Evolutionary conservation across 371 early-diverging fungal species (phyloP), one percentile per base, ranked within the genome.

Genomic region (Rhizomucor pusillus): DNA sequence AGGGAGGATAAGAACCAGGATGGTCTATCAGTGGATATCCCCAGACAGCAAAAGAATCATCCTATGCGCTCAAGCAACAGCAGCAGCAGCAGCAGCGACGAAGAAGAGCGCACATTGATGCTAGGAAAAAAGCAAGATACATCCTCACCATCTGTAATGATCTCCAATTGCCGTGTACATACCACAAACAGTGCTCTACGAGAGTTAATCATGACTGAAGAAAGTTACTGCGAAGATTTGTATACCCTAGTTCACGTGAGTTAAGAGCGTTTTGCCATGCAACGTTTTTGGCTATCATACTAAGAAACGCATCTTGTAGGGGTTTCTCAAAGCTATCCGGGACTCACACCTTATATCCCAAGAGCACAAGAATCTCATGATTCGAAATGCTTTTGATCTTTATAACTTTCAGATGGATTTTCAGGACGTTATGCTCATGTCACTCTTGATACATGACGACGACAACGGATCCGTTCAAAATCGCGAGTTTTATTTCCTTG

Each of bases 181-280:
- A 45, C 24, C 19, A 45, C 46, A 11, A 20, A 54, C 22, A 55
- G 36, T 40, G 57, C 61, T 16, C 25, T 66, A 11, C 59, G 69
- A n/a, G 77, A 76, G 43, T 40, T 76, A 2, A 50, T 76, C 51
- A 63, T 65, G 35, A 71, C 77, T 10, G 77, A 76, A 50, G 62
- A 60, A 33, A 65, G 52, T 0, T 76, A 73, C 54, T 53, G 60
- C 5, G 50, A 65, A 5, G 70, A 72, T 55, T 44, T 75, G 5
- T 50, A 52, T 34, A 63, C 67, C n/a, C 60, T 75, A 12, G 69
- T 63, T 16, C 67, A 52, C 29, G 75, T 75, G 62, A 66, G 62
- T 47, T 7, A 9, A 9, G 16, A 12, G 19, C 41, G 45, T 46
- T 20, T 39, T 5, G 16, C n/a, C 19, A 33, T 16, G 22, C 14